Evolutionary conservation across 1,284 basidiomycete species (phyloP), one percentile per base, ranked within the genome.

Genomic region (Bondarzewia mesenterica): DNA sequence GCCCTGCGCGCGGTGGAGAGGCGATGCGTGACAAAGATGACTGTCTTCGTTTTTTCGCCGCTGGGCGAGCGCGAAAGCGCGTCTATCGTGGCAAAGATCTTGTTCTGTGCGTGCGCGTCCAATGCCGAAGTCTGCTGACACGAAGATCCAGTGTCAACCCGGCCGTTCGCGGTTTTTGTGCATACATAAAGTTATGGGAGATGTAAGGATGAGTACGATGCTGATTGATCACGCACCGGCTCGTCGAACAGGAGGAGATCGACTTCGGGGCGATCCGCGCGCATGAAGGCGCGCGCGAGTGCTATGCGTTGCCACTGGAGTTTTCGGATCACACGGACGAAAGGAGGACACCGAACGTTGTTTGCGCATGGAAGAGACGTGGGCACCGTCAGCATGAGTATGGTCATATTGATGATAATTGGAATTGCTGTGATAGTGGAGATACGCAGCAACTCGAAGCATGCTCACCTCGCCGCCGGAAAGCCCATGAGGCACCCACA

Each of bases 1-100:
- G 86, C 86, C 42, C 82, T 77, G 12, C 85, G 78, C 16, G 86
- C 87, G 39, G 84, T 86, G 21, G 83, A 81, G 52, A 92, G 76
- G 52, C 86, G 77, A 67, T 92, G 89, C 4, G 88, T 89, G 60
- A 92, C 87, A 65, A 86, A 91, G 32, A 92, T 78, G 50, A 88
- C 82, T 2, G 86, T 88, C 63, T 85, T 86, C 16, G 66, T 74
- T 55, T 69, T 70, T 56, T 72, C 68, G 20, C 81, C 82, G 25
- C 65, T 40, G 32, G 76, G 68, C 25, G 72, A 67, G 42, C 73
- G 72, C 26, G 84, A 79, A 49, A 85, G 69, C 49, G 72, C 66
- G 52, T 81, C 75, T 47, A 89, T 78, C 38, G 81, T 82, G 51
- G 86, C 78, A 55, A 89, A 88, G 48, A 91, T 78, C 52, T 80